Evolutionary conservation across 768 basidiomycete genomes (phyloP).

Genomic region (Mycena rebaudengoi): DNA sequence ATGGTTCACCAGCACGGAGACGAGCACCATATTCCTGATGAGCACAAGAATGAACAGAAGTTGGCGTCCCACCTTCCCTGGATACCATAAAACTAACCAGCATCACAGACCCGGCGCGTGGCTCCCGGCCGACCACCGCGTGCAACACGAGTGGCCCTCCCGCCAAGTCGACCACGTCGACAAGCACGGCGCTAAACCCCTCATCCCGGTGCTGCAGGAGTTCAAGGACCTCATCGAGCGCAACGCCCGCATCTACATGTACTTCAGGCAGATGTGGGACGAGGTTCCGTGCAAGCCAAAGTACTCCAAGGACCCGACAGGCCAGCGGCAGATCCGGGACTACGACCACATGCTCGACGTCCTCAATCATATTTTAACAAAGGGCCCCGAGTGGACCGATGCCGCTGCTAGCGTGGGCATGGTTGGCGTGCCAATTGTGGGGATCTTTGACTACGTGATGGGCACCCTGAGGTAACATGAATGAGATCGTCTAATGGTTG

Average conservation of each 20-base stretch:
- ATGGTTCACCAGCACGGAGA: background rate
- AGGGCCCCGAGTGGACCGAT: conserved; percentile 9
- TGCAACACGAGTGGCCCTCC: conserved; percentile 12
- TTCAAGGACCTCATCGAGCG: conserved; percentile 30
- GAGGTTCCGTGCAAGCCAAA: background rate
- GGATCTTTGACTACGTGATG: background rate
- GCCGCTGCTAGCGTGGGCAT: conserved; percentile 8
- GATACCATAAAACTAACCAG: background rate
- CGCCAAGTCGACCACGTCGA: conserved; percentile 13
- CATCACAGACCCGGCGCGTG: background rate
- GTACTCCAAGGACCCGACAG: background rate
- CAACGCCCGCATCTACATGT: conserved; percentile 27
- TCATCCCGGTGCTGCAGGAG: conserved; percentile 16
- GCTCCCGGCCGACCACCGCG: conserved; percentile 10
- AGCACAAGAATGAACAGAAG: background rate
- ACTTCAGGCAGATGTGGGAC: conserved; percentile 37
- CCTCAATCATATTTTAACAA: background rate
- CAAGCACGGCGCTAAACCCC: background rate
- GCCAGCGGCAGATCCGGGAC: background rate
- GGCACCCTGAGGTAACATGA: background rate
- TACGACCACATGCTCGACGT: background rate
- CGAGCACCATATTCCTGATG: background rate
- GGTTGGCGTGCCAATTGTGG: conserved; percentile 3
- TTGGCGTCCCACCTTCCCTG: background rate
- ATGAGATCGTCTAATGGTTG: background rate